Evolutionary conservation across 345 rosid genomes (phyloP).

Genomic region (Salix exigua): DNA sequence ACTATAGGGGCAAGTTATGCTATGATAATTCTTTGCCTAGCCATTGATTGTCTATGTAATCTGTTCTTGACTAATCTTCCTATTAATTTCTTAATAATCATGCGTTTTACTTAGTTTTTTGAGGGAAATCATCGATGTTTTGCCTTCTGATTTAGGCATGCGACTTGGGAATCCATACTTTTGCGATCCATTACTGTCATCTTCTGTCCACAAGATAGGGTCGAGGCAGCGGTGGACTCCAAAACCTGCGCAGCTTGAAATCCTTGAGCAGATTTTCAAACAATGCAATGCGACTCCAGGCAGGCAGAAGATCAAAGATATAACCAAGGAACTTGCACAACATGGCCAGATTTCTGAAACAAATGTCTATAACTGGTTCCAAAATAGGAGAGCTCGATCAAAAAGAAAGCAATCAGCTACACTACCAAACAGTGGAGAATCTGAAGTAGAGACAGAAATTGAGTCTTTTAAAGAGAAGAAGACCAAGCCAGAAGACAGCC

Average conservation of each 20-base stretch:
- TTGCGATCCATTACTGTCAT: slow-evolving; percentile 36
- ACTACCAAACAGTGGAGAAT: slow-evolving; percentile 9
- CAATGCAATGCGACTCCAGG: slow-evolving; percentile 56
- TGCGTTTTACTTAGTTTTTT: background rate
- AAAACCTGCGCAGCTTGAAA: slow-evolving; percentile 48
- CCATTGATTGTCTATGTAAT: background rate
- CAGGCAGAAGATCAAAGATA: slow-evolving; percentile 54
- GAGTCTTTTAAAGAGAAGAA: slow-evolving; percentile 28
- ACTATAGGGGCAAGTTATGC: background rate
- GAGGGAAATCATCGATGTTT: background rate
- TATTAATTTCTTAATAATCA: background rate
- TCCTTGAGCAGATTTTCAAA: slow-evolving; percentile 51
- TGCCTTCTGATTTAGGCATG: slow-evolving; percentile 32
- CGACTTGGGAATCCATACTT: slow-evolving; percentile 32
- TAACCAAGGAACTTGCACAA: slow-evolving; percentile 41
- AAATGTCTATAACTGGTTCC: slow-evolving; percentile 81
- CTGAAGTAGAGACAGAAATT: slow-evolving; percentile 22
- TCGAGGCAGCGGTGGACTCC: slow-evolving; percentile 78
- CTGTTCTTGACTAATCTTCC: background rate
- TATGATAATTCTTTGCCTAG: background rate
- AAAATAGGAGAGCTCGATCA: slow-evolving; percentile 67
- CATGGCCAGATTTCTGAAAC: slow-evolving; percentile 65
- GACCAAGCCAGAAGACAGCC: slow-evolving; percentile 31
- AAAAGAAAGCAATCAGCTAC: slow-evolving; percentile 47
- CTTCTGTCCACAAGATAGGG: slow-evolving; percentile 40